A percentile compares a stretch with the other conserved stretches of the same genome.
Evolutionary conservation across 2,329 filamentous ascomycete species (phyloP).

Genomic region (Diaporthe vaccinii): DNA sequence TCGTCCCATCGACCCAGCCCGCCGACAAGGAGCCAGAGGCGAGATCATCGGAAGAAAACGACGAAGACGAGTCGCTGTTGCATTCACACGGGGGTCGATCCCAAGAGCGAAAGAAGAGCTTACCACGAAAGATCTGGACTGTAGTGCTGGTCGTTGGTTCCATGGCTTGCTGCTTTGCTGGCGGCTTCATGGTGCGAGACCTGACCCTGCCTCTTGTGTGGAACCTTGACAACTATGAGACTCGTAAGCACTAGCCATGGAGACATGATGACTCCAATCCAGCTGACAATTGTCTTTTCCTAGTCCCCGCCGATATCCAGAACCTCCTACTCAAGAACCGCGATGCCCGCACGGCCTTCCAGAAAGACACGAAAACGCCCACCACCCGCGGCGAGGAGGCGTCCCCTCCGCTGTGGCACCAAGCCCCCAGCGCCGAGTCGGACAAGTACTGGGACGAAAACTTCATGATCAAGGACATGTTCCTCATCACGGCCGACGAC

Average conservation of each 20-base stretch:
- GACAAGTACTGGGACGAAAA: slow-evolving; percentile 26
- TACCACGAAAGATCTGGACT: not conserved
- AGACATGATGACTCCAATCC: too few relatives aligned
- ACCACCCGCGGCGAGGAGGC: slow-evolving; percentile 26
- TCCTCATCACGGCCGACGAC: slow-evolving; percentile 25
- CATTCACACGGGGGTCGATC: not conserved
- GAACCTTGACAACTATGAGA: slow-evolving; percentile 18
- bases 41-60: not conserved
- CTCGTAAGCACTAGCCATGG: not conserved
- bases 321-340: not conserved
- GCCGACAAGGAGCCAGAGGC: not conserved
- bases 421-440: not conserved
- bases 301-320: slow-evolving; percentile 2
- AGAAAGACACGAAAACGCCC: slow-evolving; percentile 14
- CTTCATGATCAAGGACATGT: slow-evolving; percentile 30
- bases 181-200: not conserved
- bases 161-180: slow-evolving; percentile 17
- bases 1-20: not conserved
- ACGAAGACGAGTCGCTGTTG: slow-evolving; percentile 18
- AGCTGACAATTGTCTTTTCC: accelerated
- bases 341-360: slow-evolving; percentile 7
- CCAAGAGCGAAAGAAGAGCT: not conserved
- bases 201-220: slow-evolving; percentile 9
- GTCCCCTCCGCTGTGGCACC: slow-evolving; percentile 4
- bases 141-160: not conserved